These are phyloP conservation scores for Schwanniomyces vanrijiae DNA, from an alignment of 805 yeast species.

Conservation along the genomic window DNA sequence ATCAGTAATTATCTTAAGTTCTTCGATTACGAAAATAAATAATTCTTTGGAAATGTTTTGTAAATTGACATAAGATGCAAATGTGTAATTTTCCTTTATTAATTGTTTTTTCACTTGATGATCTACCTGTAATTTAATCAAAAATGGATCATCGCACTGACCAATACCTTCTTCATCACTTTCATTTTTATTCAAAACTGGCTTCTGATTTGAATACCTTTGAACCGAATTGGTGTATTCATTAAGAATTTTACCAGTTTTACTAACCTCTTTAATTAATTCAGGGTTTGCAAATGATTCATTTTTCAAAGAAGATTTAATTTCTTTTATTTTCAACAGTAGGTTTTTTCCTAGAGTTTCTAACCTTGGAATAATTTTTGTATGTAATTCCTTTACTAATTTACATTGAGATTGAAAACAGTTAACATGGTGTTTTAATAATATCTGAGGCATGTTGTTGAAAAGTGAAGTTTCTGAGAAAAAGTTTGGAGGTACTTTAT, in stretches of 20 bases:
- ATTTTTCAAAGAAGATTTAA: slow-evolving; percentile 37
- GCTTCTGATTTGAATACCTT: slow-evolving; percentile 40
- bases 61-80: slow-evolving; percentile 41
- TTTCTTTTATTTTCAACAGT: slow-evolving; percentile 40
- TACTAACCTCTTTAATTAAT: slow-evolving; percentile 45
- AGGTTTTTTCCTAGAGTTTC: slow-evolving; percentile 36
- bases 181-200: slow-evolving; percentile 21
- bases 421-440: slow-evolving; percentile 35
- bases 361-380: slow-evolving; percentile 36
- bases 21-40: slow-evolving; percentile 36
- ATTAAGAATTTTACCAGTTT: slow-evolving; percentile 56
- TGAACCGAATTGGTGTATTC: slow-evolving; percentile 33
- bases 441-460: slow-evolving; percentile 30
- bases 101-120: slow-evolving; percentile 41
- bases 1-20: slow-evolving; percentile 30
- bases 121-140: slow-evolving; percentile 38
- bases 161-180: slow-evolving; percentile 24
- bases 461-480: slow-evolving; percentile 18
- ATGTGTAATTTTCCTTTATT: slow-evolving; percentile 40
- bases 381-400: slow-evolving; percentile 29
- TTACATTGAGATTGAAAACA: slow-evolving; percentile 25
- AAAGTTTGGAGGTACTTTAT: slow-evolving; percentile 17
- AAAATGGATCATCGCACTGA: slow-evolving; percentile 41
- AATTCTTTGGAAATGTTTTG: slow-evolving; percentile 42
- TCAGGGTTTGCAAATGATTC: slow-evolving; percentile 40